Conservation (phyloP, 2,329 filamentous ascomycete genomes). For the Incumbomyces delicatus region DNA sequence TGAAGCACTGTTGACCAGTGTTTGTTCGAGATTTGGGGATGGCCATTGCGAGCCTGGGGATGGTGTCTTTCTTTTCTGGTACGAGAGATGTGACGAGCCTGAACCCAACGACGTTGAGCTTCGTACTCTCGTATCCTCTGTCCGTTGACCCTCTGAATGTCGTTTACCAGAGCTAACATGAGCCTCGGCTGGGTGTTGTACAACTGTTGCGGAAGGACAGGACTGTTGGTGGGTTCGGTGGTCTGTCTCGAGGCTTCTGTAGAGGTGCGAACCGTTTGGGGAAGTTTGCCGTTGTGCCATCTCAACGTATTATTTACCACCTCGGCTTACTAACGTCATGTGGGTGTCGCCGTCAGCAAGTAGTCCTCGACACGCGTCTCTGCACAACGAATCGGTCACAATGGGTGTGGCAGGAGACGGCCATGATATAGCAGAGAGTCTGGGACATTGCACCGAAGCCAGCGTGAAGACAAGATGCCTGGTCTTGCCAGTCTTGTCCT, state of each 20-base stretch:
- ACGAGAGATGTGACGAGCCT: slow-evolving; percentile 13
- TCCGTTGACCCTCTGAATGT: slow-evolving; percentile 3
- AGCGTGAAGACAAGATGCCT: slow-evolving; percentile 3
- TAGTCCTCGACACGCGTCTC: neutral
- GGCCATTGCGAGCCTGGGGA: slow-evolving; percentile 11
- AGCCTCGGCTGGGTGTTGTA: slow-evolving; percentile 1
- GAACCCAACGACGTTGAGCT: slow-evolving; percentile 19
- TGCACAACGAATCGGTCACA: neutral
- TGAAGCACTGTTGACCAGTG: slow-evolving; percentile 1
- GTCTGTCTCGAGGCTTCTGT: slow-evolving; percentile 1
- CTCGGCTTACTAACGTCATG: slow-evolving; percentile 4
- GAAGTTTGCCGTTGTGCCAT: slow-evolving; percentile 4
- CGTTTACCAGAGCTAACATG: neutral
- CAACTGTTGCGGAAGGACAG: neutral
- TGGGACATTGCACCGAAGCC: neutral
- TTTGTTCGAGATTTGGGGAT: slow-evolving; percentile 2
- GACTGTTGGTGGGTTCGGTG: neutral
- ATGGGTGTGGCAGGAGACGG: neutral
- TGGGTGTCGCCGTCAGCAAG: neutral
- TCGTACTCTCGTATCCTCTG: slow-evolving; percentile 11
- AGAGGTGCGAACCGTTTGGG: neutral
- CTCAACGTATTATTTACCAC: slow-evolving; percentile 1
- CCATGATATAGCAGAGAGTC: slow-evolving; percentile 2
- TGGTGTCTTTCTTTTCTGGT: slow-evolving; percentile 10
- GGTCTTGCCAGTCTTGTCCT: slow-evolving; percentile 7